A percentile compares a stretch with the other conserved stretches of the same genome.
These are phyloP conservation scores for Phanerochaete sordida DNA, from an alignment of 768 basidiomycete genomes.

Conservation along the genomic window DNA sequence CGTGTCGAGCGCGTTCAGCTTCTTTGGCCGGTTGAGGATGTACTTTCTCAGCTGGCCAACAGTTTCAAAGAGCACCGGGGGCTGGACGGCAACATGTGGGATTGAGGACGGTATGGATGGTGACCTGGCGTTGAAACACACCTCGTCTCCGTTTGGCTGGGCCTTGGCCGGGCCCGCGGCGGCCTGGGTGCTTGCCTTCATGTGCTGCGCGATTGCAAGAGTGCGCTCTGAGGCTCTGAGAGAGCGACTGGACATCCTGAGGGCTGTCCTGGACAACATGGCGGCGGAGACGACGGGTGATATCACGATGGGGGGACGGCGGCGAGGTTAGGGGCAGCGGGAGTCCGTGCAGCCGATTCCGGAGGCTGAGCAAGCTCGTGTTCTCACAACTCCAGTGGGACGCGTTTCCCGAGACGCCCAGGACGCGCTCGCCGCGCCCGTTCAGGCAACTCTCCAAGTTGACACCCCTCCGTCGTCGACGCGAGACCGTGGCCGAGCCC, in stretches of 20 bases:
- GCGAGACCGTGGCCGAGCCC: no score
- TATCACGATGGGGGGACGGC: neutral
- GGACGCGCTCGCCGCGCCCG: neutral
- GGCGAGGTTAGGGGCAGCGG: conserved; percentile 1
- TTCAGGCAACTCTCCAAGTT: conserved; percentile 2
- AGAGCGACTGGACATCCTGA: conserved; percentile 21
- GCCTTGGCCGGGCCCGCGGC: conserved; percentile 4
- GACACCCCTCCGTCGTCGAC: neutral
- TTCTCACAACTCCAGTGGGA: no score
- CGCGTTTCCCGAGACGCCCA: neutral
- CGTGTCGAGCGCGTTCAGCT: conserved; percentile 79
- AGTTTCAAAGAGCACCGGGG: conserved; percentile 67
- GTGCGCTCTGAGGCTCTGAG: conserved; percentile 20
- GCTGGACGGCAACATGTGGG: no score
- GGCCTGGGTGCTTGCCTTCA: conserved; percentile 18
- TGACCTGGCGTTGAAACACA: no score
- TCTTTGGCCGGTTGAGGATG: conserved; percentile 73
- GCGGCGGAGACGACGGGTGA: neutral
- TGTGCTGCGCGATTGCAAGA: conserved; percentile 23
- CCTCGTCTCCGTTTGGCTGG: conserved; percentile 12
- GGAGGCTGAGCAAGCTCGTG: neutral
- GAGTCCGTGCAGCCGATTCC: neutral
- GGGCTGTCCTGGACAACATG: conserved; percentile 21
- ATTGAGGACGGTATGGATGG: no score
- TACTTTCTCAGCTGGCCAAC: conserved; percentile 62